A percentile compares a stretch with the other conserved stretches of the same genome.
Conservation (phyloP, 2,329 filamentous ascomycete genomes). For the Neurospora crassa region DNA sequence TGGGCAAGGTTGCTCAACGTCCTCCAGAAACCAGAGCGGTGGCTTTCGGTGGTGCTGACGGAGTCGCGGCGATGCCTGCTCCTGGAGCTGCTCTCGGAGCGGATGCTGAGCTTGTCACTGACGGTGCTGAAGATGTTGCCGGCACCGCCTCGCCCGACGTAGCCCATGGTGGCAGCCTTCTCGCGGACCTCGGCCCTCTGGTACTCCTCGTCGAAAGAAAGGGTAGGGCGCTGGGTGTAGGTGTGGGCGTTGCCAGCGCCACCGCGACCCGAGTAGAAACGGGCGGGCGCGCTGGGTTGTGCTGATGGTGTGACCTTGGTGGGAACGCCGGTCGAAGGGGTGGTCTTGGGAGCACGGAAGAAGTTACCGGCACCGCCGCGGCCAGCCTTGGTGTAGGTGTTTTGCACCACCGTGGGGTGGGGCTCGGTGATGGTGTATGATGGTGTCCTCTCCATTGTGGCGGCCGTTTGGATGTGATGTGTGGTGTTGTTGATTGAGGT, state of each 20-base stretch:
- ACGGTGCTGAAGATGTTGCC: constrained; percentile 40
- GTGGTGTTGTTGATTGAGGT: constrained; percentile 4
- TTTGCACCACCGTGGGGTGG: constrained; percentile 35
- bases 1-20: constrained; percentile 26
- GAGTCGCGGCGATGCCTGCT: constrained; percentile 13
- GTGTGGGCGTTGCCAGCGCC: constrained; percentile 56
- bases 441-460: constrained; percentile 24
- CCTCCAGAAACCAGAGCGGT: constrained; percentile 26
- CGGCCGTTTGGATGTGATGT: constrained; percentile 9
- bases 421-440: constrained; percentile 38
- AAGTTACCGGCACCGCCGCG: constrained; percentile 49
- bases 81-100: neutral
- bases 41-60: constrained; percentile 14
- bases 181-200: constrained; percentile 43
- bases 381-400: constrained; percentile 42
- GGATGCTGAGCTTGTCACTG: neutral
- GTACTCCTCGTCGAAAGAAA: constrained; percentile 61
- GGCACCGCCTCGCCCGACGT: constrained; percentile 55
- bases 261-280: constrained; percentile 58
- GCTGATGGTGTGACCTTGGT: constrained; percentile 34
- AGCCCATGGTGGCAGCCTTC: constrained; percentile 41
- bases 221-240: constrained; percentile 42
- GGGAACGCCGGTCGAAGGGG: constrained; percentile 40
- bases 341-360: constrained; percentile 35
- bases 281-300: constrained; percentile 31